A percentile compares a stretch with the other conserved stretches of the same genome.
Evolutionary conservation across 768 basidiomycete genomes (phyloP).

Genomic region (Xerocomus potaroensis): DNA sequence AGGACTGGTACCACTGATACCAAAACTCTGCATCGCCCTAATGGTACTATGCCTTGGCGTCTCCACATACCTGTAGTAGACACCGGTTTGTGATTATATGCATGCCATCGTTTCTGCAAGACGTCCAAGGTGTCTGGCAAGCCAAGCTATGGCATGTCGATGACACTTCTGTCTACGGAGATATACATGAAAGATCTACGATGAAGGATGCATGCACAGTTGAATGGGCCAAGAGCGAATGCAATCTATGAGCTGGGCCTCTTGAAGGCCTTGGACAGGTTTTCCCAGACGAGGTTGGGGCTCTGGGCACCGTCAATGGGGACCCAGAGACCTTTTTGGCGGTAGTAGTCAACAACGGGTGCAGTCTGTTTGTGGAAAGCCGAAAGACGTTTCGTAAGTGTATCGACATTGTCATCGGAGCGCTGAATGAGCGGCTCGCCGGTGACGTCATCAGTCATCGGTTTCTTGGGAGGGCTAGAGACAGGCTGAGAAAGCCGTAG

Average conservation of each 20-base stretch:
- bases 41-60: constrained; percentile 8
- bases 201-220: constrained; percentile 2
- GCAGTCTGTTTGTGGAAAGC: constrained; percentile 95
- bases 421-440: constrained; percentile 97
- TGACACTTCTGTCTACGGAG: constrained; percentile 14
- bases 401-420: constrained; percentile 97
- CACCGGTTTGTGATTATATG: constrained; percentile 3
- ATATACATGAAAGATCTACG: constrained; percentile 27
- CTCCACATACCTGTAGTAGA: constrained; percentile 24
- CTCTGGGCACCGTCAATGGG: constrained; percentile 93
- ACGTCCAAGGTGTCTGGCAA: neutral
- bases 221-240: neutral
- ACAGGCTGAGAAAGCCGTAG: constrained; percentile 9
- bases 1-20: constrained; percentile 5
- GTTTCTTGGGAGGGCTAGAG: constrained; percentile 91
- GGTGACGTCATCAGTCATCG: constrained; percentile 88
- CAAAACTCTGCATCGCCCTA: constrained; percentile 7
- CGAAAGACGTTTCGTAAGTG: constrained; percentile 79
- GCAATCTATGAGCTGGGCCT: constrained; percentile 17
- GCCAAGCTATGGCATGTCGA: constrained; percentile 3
- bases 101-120: constrained; percentile 1
- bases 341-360: constrained; percentile 96
- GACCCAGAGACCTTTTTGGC: constrained; percentile 82
- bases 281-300: constrained; percentile 89
- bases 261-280: constrained; percentile 62